Conservation (phyloP, 176 grass and related monocot genomes). For the Bonia amplexicaulis region DNA sequence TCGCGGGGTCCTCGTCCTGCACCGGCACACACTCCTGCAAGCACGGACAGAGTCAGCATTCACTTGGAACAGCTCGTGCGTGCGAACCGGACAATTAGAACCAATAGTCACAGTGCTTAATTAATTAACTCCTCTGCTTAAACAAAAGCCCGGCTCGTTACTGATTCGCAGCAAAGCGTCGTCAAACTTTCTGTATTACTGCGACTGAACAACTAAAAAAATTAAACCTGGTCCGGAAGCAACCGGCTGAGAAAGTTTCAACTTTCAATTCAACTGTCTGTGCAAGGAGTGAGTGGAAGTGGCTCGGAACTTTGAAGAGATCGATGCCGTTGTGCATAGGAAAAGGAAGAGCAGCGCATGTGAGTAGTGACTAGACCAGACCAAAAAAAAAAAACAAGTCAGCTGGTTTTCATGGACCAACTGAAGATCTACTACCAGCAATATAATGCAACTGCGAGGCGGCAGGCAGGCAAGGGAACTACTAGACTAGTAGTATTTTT, state of each 20-base stretch:
- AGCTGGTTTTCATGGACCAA: neutral
- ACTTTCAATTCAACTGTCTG: neutral
- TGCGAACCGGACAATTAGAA: neutral
- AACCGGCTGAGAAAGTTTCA: neutral
- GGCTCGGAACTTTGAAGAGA: neutral
- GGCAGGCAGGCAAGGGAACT: neutral
- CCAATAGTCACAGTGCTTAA: too few relatives aligned
- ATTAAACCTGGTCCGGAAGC: neutral
- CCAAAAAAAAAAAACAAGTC: neutral
- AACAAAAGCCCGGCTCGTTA: neutral
- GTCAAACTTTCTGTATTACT: too few relatives aligned
- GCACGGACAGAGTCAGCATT: neutral
- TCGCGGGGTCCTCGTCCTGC: slow-evolving; percentile 46
- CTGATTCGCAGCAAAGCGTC: neutral
- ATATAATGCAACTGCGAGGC: neutral
- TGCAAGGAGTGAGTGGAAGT: neutral
- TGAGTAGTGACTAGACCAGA: neutral
- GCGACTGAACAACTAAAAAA: neutral
- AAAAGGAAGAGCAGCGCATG: neutral
- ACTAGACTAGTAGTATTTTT: neutral
- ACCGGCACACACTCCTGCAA: slow-evolving; percentile 61
- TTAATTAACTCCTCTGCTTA: neutral
- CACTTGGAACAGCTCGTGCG: neutral
- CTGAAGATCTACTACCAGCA: neutral
- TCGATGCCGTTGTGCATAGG: slow-evolving; percentile 5